Evolutionary conservation across 2,329 filamentous ascomycete species (phyloP), one percentile per base, ranked within the genome.

Genomic region (Colletotrichum spaethianum): DNA sequence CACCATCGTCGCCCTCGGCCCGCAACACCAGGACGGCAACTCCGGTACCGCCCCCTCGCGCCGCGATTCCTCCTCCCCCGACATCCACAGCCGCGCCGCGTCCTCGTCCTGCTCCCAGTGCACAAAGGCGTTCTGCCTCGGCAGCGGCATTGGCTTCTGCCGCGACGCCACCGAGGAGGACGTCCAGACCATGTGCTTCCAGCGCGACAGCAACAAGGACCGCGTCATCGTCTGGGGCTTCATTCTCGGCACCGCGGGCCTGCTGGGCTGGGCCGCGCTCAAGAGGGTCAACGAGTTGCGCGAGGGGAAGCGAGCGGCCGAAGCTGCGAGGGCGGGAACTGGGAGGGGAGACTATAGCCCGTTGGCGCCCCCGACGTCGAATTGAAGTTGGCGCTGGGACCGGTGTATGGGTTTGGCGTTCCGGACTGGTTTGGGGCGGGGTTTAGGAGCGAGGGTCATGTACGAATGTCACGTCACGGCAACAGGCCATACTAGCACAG

Each of bases 141-240:
- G 82, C 56, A 86, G 90, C 73, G 85, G 86, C 75, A 87, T 92
- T 31, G 88, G 88, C 69, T 91, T 92, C 77, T 92, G 90, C 84
- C 88, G 89, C 76, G 85, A 87, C 74, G 89, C 89, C 64, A 86
- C 87, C 74, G 89, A 92, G 75, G 88, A 87, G 77, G 89, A 92
- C 77, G 88, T 92, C 26, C 82, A 88, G 52, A 90, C 90, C 36
- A 84, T 86, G 77, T 92, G 90, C 79, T 92, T 92, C 81, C 89
- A 92, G 84, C 87, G 90, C 74, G 90, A 92, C 79, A 90, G 88
- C 79, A 87, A 87, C 79, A 92, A 92, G 82, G 90, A 92, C 80
- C 87, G 88, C 81, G 86, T 92, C 75, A 91, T 92, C 44, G 90
- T 92, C 4, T 90, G 90, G 86, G 87, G 83, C 1, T 92, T 92